Conservation (phyloP, 1,284 basidiomycete species). For the Marasmius oreades region DNA sequence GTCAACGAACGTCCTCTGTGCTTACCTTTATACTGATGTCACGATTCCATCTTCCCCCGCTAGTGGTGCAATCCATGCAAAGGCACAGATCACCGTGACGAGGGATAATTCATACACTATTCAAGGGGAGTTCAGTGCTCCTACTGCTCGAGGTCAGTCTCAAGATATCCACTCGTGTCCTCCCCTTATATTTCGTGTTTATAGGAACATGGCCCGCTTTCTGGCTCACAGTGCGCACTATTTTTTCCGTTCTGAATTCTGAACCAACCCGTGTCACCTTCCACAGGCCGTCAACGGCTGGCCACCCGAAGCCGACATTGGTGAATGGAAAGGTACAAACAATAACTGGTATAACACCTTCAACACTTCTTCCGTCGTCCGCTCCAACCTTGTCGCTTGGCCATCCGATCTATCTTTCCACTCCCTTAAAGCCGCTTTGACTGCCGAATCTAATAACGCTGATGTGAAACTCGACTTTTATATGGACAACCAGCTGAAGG, state of each 20-base stretch:
- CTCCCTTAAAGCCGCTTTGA: slow-evolving; percentile 36
- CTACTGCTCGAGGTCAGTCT: slow-evolving; percentile 24
- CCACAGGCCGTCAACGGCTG: slow-evolving; percentile 39
- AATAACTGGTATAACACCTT: slow-evolving; percentile 39
- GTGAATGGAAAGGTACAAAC: slow-evolving; percentile 43
- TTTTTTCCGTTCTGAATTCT: background rate
- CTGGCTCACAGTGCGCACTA: slow-evolving; percentile 23
- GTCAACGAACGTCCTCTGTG: background rate
- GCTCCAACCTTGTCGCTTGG: slow-evolving; percentile 36
- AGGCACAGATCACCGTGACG: slow-evolving; percentile 38
- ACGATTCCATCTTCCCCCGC: background rate
- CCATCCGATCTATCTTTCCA: slow-evolving; percentile 41
- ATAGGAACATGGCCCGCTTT: slow-evolving; percentile 43
- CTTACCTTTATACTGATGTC: background rate
- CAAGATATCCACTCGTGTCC: background rate
- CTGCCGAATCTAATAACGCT: slow-evolving; percentile 31
- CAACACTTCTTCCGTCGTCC: slow-evolving; percentile 32
- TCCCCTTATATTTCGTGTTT: background rate
- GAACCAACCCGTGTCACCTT: too few relatives aligned
- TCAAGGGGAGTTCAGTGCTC: slow-evolving; percentile 39
- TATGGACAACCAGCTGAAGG: slow-evolving; percentile 32
- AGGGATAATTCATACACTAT: slow-evolving; percentile 31
- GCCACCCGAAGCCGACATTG: slow-evolving; percentile 41
- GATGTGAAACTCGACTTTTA: slow-evolving; percentile 39
- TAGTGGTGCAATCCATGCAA: slow-evolving; percentile 41